Conservation (phyloP, 768 basidiomycete genomes). For the Phylloporus scabripes region DNA sequence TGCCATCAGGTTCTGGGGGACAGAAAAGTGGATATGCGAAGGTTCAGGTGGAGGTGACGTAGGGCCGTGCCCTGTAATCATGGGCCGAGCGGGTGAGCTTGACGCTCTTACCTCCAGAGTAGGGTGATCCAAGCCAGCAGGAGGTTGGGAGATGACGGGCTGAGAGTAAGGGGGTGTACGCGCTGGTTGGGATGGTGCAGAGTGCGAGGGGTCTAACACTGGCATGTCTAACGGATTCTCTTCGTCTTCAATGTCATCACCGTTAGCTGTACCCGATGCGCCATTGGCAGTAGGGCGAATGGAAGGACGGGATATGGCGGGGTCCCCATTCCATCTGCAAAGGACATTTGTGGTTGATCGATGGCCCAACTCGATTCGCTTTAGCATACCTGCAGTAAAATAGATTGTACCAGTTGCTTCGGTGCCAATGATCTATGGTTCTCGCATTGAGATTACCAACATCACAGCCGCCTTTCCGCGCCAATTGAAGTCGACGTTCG, state of each 20-base stretch:
- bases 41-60: slow-evolving; percentile 32
- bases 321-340: slow-evolving; percentile 61
- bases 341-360: slow-evolving; percentile 3
- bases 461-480: slow-evolving; percentile 60
- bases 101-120: slow-evolving; percentile 18
- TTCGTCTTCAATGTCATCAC: slow-evolving; percentile 50
- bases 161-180: slow-evolving; percentile 22
- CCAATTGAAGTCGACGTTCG: slow-evolving; percentile 62
- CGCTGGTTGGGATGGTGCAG: slow-evolving; percentile 24
- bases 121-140: slow-evolving; percentile 14
- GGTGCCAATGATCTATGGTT: slow-evolving; percentile 76
- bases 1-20: slow-evolving; percentile 53
- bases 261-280: slow-evolving; percentile 27
- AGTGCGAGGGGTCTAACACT: slow-evolving; percentile 25
- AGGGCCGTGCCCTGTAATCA: slow-evolving; percentile 5
- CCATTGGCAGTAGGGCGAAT: slow-evolving; percentile 33
- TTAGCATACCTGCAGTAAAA: slow-evolving; percentile 57
- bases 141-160: slow-evolving; percentile 8
- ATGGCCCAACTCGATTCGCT: neutral
- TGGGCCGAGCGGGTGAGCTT: slow-evolving; percentile 13
- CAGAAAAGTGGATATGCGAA: slow-evolving; percentile 42
- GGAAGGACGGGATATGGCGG: slow-evolving; percentile 49
- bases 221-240: slow-evolving; percentile 41
- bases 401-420: slow-evolving; percentile 68
- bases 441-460: slow-evolving; percentile 70